Evolutionary conservation across 2,329 filamentous ascomycete species (phyloP).

Genomic region (Fusarium buxicola): DNA sequence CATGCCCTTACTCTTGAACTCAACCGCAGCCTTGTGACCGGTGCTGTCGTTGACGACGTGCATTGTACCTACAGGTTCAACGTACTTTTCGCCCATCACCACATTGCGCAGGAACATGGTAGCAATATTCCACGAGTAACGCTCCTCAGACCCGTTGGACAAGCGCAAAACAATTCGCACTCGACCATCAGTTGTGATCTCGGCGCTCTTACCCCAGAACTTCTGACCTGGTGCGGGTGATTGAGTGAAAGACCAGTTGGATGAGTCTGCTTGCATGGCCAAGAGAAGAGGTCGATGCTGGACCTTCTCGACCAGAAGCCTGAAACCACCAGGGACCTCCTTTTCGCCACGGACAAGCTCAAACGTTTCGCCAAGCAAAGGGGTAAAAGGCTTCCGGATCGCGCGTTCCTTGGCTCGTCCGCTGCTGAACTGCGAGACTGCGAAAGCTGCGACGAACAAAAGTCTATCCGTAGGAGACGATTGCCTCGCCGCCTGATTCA

Average conservation of each 20-base stretch:
- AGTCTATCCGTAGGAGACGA: constrained; percentile 75
- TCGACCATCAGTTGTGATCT: constrained; percentile 92
- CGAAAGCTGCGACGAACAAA: constrained; percentile 89
- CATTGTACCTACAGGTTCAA: constrained; percentile 94
- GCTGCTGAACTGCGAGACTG: constrained; percentile 86
- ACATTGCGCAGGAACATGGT: constrained; percentile 95
- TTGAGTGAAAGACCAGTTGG: constrained; percentile 87
- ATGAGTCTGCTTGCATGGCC: constrained; percentile 91
- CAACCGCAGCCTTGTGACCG: constrained; percentile 84
- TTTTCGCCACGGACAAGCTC: constrained; percentile 90
- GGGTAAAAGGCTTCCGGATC: constrained; percentile 96
- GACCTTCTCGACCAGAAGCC: constrained; percentile 95
- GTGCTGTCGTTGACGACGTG: constrained; percentile 85
- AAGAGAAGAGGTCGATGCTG: constrained; percentile 91
- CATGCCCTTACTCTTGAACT: constrained; percentile 96
- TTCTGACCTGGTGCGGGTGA: constrained; percentile 92
- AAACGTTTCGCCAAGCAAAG: constrained; percentile 94
- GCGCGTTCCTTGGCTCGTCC: constrained; percentile 88
- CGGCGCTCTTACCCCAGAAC: constrained; percentile 98
- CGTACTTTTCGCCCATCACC: constrained; percentile 97
- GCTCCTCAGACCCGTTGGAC: constrained; percentile 76
- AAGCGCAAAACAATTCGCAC: constrained; percentile 79
- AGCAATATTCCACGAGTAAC: constrained; percentile 88
- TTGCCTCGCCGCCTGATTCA: constrained; percentile 78
- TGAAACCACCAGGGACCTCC: constrained; percentile 77